Percentiles rank a stretch among this genome's conserved stretches.
Evolutionary conservation across 805 yeast species (phyloP).

Genomic region (Tetrapisispora phaffii): DNA sequence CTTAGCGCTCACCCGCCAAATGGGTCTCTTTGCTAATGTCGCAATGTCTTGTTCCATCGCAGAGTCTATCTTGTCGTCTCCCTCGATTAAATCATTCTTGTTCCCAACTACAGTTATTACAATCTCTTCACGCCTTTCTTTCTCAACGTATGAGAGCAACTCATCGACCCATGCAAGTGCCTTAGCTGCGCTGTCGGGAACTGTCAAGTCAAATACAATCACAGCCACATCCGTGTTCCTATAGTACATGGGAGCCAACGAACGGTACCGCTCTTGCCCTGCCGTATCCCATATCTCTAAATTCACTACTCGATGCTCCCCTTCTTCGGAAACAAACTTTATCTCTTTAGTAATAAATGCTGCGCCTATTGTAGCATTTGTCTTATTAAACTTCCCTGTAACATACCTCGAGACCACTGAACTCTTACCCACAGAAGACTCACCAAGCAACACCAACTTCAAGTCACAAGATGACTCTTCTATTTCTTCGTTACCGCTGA

Average conservation of each 20-base stretch:
- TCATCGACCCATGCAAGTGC: conserved; percentile 76
- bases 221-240: conserved; percentile 73
- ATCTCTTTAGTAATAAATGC: conserved; percentile 69
- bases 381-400: conserved; percentile 62
- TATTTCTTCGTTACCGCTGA: not conserved
- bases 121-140: conserved; percentile 46
- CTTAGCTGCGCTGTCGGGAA: conserved; percentile 49
- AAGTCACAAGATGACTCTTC: conserved; percentile 4
- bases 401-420: conserved; percentile 62
- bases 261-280: conserved; percentile 72
- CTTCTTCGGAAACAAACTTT: conserved; percentile 35
- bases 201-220: conserved; percentile 69
- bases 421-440: conserved; percentile 61
- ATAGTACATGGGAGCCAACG: conserved; percentile 76
- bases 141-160: conserved; percentile 33
- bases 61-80: conserved; percentile 31
- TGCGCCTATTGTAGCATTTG: conserved; percentile 79
- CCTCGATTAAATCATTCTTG: conserved; percentile 46
- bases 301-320: conserved; percentile 30
- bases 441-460: conserved; percentile 53
- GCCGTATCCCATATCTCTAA: conserved; percentile 85
- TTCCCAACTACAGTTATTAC: conserved; percentile 65
- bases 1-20: conserved; percentile 45
- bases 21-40: conserved; percentile 32
- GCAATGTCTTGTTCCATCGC: conserved; percentile 33